phyloP scores from a whole-genome alignment of 2,329 filamentous ascomycete genomes.

The Penicillium sp. region DNA sequence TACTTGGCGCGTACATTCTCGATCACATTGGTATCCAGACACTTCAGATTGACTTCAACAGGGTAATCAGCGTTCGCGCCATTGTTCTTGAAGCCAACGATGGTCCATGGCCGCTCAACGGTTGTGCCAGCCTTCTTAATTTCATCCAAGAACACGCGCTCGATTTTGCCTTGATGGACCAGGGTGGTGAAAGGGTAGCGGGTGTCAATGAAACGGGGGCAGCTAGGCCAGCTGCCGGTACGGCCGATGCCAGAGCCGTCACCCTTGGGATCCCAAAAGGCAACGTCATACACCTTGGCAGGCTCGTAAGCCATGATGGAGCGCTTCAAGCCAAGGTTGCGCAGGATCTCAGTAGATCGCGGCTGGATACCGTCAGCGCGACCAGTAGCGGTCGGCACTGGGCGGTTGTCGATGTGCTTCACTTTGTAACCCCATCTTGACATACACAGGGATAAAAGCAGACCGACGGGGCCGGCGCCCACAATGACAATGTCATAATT shows the following conservation, averaged over 20 bases:
- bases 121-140: slow-evolving; percentile 57
- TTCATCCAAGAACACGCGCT: slow-evolving; percentile 60
- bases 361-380: slow-evolving; percentile 91
- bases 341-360: slow-evolving; percentile 77
- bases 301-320: slow-evolving; percentile 84
- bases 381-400: slow-evolving; percentile 79
- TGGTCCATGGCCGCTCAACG: slow-evolving; percentile 61
- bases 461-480: slow-evolving; percentile 82
- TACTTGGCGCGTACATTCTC: slow-evolving; percentile 66
- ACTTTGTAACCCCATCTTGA: slow-evolving; percentile 92
- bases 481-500: slow-evolving; percentile 74
- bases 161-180: slow-evolving; percentile 61
- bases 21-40: slow-evolving; percentile 67
- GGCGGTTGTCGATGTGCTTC: slow-evolving; percentile 88
- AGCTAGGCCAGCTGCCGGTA: slow-evolving; percentile 76
- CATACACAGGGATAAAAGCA: slow-evolving; percentile 82
- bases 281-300: slow-evolving; percentile 74
- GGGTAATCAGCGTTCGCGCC: slow-evolving; percentile 67
- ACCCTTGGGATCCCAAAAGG: slow-evolving; percentile 61
- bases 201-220: slow-evolving; percentile 73
- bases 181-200: slow-evolving; percentile 63
- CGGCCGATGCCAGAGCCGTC: slow-evolving; percentile 55
- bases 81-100: slow-evolving; percentile 60
- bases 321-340: slow-evolving; percentile 86
- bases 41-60: slow-evolving; percentile 72